phyloP scores from a whole-genome alignment of 139 green algal genomes.

The Trebouxia sp. region DNA sequence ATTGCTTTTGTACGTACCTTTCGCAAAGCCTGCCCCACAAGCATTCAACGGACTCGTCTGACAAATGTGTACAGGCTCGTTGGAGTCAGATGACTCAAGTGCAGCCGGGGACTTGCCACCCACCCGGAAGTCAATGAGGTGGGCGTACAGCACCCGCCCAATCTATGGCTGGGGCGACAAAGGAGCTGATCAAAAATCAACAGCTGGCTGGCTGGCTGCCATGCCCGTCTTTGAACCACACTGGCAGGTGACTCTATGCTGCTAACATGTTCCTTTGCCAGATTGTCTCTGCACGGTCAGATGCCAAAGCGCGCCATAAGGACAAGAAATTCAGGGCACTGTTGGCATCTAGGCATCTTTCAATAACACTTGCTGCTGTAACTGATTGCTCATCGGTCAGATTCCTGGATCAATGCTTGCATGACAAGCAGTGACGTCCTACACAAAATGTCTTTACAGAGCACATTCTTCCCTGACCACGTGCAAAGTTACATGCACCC shows the following conservation, averaged over 20 bases:
- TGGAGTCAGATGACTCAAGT: conserved; percentile 58
- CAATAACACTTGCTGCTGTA: too few relatives aligned
- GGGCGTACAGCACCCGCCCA: conserved; percentile 70
- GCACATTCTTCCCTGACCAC: too few relatives aligned
- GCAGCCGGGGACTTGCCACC: conserved; percentile 49
- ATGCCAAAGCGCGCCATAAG: too few relatives aligned
- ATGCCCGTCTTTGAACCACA: conserved; percentile 97
- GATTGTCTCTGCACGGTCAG: too few relatives aligned
- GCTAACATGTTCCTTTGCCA: neutral
- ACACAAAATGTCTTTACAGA: too few relatives aligned
- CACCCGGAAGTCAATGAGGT: conserved; percentile 58
- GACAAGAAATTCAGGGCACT: too few relatives aligned
- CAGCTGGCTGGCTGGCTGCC: conserved; percentile 91
- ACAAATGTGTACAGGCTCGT: conserved; percentile 28
- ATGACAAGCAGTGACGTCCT: too few relatives aligned
- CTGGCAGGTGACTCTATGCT: conserved; percentile 76
- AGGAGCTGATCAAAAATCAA: conserved; percentile 64
- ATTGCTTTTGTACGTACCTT: too few relatives aligned
- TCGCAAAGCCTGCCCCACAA: too few relatives aligned
- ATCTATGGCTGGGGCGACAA: conserved; percentile 80
- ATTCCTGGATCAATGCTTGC: too few relatives aligned
- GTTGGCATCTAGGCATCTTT: neutral
- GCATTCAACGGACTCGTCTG: neutral
- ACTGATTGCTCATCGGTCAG: too few relatives aligned
- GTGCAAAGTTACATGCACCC: too few relatives aligned